Evolutionary conservation across 768 basidiomycete genomes (phyloP), one percentile per base, ranked within the genome.

Genomic region (Leucosporidium yakuticum): DNA sequence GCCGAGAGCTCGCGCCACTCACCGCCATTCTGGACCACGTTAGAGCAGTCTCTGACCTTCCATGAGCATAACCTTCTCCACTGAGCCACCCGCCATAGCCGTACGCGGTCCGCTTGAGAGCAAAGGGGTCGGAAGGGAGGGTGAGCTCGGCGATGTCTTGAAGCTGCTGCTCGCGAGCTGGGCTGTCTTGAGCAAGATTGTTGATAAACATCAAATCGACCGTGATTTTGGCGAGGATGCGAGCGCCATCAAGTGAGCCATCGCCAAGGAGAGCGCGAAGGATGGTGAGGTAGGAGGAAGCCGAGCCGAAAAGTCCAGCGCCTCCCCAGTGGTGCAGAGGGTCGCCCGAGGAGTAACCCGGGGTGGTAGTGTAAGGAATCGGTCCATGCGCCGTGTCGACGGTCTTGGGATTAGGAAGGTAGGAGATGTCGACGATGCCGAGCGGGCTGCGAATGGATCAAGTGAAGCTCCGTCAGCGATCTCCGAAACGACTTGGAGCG

Each of bases 301-400:
- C 53, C 0, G 76, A 75, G 23, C 77, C 77, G 39, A 64, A 75
- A 21, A 78, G 67, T 4, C 78, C 78, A 2, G 66, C 39, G 54
- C 68, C 54, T 65, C 74, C 56, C 55, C 66, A 49, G 60, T 64
- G 17, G 60, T 68, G n/a, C 12, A 67, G 62, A 47, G 55, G 27
- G 20, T 5, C 34, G 34, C 47, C 17, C 66, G 65, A 20, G 53
- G 62, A 1, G 12, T 6, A 20, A 25, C 20, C 6, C 39, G 19
- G 14, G 31, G 9, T 53, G 15, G 34, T n/a, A 31, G 61, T 62
- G 1, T 60, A 19, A 0, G 59, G 17, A 2, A 17, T 3, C 34
- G 34, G 34, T 36, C 34, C 34, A 36, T 64, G 62, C 2, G 34
- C 57, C 20, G 48, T 49, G 48, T 64, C 63, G 32, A 75, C 66